phyloP scores from a whole-genome alignment of 306 rosid species.

The Corylus americana region DNA sequence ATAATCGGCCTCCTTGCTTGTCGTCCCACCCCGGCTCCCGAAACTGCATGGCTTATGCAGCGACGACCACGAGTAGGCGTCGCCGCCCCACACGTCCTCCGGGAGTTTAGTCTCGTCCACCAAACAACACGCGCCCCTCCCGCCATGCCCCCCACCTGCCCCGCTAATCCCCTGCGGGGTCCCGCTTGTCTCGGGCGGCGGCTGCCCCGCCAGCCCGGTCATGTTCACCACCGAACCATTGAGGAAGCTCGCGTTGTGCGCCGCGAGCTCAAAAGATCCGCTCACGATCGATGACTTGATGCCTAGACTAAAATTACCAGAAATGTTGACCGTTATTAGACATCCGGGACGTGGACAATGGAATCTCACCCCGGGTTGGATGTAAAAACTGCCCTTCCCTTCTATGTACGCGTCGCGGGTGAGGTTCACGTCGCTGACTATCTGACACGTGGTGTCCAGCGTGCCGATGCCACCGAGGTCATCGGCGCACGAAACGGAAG shows the following conservation, averaged over 20 bases:
- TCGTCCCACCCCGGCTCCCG: constrained; percentile 86
- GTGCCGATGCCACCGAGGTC: constrained; percentile 91
- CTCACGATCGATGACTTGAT: constrained; percentile 69
- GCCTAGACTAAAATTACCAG: constrained; percentile 88
- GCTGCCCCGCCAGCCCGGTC: constrained; percentile 77
- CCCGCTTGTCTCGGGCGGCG: constrained; percentile 97
- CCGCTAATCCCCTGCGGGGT: constrained; percentile 86
- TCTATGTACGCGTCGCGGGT: constrained; percentile 89
- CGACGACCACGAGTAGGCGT: constrained; percentile 87
- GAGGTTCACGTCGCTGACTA: constrained; percentile 75
- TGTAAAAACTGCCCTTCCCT: constrained; percentile 92
- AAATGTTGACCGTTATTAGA: constrained; percentile 67
- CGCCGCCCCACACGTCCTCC: constrained; percentile 99
- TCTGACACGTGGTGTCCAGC: constrained; percentile 85
- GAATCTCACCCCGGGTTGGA: constrained; percentile 89
- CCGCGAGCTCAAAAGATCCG: constrained; percentile 73
- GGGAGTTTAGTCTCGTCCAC: constrained; percentile 77
- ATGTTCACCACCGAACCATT: constrained; percentile 76
- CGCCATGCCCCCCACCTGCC: constrained; percentile 95
- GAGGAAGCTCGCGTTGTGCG: constrained; percentile 66
- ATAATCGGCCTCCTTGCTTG: constrained; percentile 74
- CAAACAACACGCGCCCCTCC: constrained; percentile 94
- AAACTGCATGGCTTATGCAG: constrained; percentile 74
- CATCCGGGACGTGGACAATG: constrained; percentile 77
- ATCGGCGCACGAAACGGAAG: constrained; percentile 80